Evolutionary conservation across 192 early-diverging fungal genomes (phyloP), one percentile per base, ranked within the genome.

Genomic region (Coemansia sp.): DNA sequence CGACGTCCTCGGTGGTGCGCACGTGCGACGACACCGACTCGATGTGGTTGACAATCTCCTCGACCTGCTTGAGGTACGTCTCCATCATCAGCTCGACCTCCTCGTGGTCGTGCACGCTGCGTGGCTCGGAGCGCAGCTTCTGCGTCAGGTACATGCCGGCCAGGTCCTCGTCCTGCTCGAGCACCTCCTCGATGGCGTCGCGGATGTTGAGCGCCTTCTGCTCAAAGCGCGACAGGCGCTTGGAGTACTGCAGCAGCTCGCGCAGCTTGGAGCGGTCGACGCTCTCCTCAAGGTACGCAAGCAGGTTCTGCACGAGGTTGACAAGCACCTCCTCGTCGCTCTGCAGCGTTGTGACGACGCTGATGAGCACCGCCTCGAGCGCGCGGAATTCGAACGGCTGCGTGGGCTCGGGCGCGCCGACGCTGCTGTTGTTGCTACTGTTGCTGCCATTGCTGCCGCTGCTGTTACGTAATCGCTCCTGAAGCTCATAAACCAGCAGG

Each of bases 41-140:
- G 18, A 87, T 79, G 46, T 84, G 83, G 59, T 85, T 82, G 30
- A 85, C 85, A 22, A 90, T 83, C 60, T 92, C 93, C 56, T 93
- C 91, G 2, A 87, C 81, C 46, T 92, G 80, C 60, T 88, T 93
- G 33, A 90, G 53, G 49, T 96, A 96, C 15, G 92, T 84, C 62
- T 96, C 93, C 40, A 96, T 68, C 63, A 96, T 70, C 36, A 96
- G 79, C 62, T 96, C 93, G 22, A 89, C 86, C 44, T 96, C 93
- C 33, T 90, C 86, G 48, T 96, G 90, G 44, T 92, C 87, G 18
- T 80, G 57, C 9, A 67, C 58, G 5, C 64, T 69, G 29, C 86
- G 80, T 5, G 79, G 60, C 5, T 36, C 39, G 25, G 83, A 83
- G 5, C 55, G 39, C 30, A 82, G 81, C 69, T 95, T 95, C 30